Evolutionary conservation across 257 asterid species (phyloP).

Genomic region (Dorcoceras hygrometricum): DNA sequence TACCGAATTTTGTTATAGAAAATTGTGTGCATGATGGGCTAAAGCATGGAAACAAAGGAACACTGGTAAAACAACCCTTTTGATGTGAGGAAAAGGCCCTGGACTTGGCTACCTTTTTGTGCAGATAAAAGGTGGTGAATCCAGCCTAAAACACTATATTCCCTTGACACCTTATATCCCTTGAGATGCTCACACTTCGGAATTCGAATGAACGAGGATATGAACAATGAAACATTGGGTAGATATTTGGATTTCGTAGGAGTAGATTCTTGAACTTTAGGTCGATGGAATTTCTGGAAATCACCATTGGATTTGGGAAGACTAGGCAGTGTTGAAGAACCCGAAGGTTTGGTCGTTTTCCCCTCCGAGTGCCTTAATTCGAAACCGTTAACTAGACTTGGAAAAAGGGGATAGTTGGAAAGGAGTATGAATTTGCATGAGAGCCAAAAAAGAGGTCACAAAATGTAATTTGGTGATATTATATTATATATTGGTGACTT

Average conservation of each 20-base stretch:
- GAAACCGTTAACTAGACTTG: background rate
- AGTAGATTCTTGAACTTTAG: background rate
- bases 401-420: background rate
- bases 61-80: slow-evolving; percentile 10
- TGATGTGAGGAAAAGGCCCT: slow-evolving; percentile 21
- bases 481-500: background rate
- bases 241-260: background rate
- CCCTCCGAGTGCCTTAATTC: background rate
- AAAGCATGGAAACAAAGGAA: too few species aligned
- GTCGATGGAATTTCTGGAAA: background rate
- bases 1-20: background rate
- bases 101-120: slow-evolving; percentile 22
- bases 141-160: slow-evolving; percentile 21
- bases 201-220: background rate
- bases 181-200: background rate
- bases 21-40: background rate
- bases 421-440: background rate
- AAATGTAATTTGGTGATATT: too few species aligned
- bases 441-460: background rate
- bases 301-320: background rate
- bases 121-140: slow-evolving; percentile 29
- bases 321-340: background rate
- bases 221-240: background rate
- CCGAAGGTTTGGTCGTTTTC: background rate
- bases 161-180: slow-evolving; percentile 8